Percentiles rank a stretch among this genome's conserved stretches.
These are phyloP conservation scores for Lipomyces mesembrius DNA, from an alignment of 805 yeast species.

Conservation along the genomic window DNA sequence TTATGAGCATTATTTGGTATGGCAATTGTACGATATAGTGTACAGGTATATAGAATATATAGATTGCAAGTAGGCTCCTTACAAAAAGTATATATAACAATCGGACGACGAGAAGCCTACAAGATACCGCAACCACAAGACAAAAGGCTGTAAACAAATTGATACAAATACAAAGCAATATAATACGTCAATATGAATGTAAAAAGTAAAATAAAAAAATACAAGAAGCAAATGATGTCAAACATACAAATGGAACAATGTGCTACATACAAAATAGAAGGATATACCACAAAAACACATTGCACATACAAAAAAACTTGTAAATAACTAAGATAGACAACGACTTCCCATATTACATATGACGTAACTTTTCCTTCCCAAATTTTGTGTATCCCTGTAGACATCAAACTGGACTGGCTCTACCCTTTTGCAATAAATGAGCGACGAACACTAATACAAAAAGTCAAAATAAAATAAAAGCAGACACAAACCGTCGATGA, in stretches of 20 bases:
- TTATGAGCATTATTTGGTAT: not conserved
- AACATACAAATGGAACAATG: not conserved
- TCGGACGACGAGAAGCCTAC: not conserved
- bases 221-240: not conserved
- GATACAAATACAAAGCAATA: slow-evolving; percentile 9
- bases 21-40: not conserved
- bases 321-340: not conserved
- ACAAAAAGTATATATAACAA: slow-evolving; percentile 2
- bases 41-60: slow-evolving; percentile 2
- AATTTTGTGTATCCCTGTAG: slow-evolving; percentile 6
- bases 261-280: slow-evolving; percentile 4
- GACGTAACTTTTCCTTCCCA: slow-evolving; percentile 4
- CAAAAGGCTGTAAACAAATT: not conserved
- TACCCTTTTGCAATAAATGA: not conserved
- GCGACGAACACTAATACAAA: not conserved
- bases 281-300: slow-evolving; percentile 4
- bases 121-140: slow-evolving; percentile 1
- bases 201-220: not conserved
- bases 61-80: not conserved
- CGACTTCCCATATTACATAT: slow-evolving; percentile 16
- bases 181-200: not conserved
- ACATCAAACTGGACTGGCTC: not conserved
- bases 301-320: slow-evolving; percentile 3
- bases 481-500: not conserved
- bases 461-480: slow-evolving; percentile 1